These are phyloP conservation scores for Fremontodendron californicum DNA, from an alignment of 345 rosid genomes.

Conservation along the genomic window DNA sequence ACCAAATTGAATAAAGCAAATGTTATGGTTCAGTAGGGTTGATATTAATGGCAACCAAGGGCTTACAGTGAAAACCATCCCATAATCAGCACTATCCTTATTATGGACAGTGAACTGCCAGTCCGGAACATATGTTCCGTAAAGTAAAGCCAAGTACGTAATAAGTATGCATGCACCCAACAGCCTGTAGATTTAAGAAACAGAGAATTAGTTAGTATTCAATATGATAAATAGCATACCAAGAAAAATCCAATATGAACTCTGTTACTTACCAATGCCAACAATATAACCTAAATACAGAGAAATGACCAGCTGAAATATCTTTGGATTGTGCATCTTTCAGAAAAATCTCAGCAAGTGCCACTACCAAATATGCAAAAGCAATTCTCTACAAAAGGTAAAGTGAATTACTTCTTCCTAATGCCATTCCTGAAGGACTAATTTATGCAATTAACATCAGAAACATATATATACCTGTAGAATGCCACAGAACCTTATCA, in stretches of 20 bases:
- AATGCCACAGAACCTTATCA: constrained; percentile 80
- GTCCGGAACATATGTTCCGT: constrained; percentile 70
- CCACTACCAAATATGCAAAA: constrained; percentile 64
- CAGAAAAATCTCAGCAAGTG: constrained; percentile 60
- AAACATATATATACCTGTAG: constrained; percentile 57
- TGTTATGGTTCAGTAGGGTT: background rate
- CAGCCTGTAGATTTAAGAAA: constrained; percentile 48
- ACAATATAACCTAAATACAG: constrained; percentile 48
- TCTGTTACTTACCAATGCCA: constrained; percentile 58
- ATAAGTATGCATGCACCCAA: constrained; percentile 49
- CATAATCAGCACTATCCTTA: constrained; percentile 47
- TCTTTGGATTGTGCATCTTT: constrained; percentile 33
- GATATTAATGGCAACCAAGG: background rate
- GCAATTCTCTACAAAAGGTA: constrained; percentile 67
- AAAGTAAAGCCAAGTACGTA: constrained; percentile 50
- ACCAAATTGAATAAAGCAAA: background rate
- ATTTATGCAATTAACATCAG: background rate
- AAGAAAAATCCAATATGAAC: background rate
- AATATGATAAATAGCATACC: background rate
- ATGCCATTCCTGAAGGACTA: background rate
- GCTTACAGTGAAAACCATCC: constrained; percentile 58
- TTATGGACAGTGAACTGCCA: constrained; percentile 61
- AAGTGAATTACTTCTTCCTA: background rate
- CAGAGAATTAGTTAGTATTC: background rate
- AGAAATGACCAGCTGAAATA: constrained; percentile 32